Evolutionary conservation across 2,329 filamentous ascomycete genomes (phyloP), one percentile per base, ranked within the genome.

Genomic region (Zasmidium cellare): DNA sequence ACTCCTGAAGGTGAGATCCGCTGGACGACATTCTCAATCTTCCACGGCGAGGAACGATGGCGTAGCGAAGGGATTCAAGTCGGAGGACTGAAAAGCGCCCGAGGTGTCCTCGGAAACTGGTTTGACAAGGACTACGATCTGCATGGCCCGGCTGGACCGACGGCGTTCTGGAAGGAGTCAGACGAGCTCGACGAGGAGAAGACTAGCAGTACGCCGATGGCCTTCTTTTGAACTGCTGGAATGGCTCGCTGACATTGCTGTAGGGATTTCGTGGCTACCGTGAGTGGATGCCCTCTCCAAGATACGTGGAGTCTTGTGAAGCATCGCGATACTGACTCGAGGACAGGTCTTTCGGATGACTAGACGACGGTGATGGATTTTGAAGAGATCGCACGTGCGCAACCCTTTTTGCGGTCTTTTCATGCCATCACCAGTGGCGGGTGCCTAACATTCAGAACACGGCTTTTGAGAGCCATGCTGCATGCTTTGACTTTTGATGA

Each of bases 41-140:
- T 84, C 63, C 75, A 79, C 59, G 80, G 87, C 49, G 80, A 89
- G 63, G 85, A 89, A 67, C 78, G 88, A 20, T 92, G 89, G 90
- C 82, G 84, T n/a, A 89, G 86, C 67, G 90, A 93, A 74, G 84
- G 87, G 9, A 79, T 92, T 5, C 90, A 93, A 72, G 73, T 92
- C 3, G 89, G 89, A 11, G 90, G 89, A 0, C 66, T 85, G 1
- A 75, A 77, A 50, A 87, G 86, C 5, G 84, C 82, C 6, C 80
- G 88, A 7, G 89, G 89, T 1, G 84, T 91, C 0, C 69, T 91
- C 1, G 89, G 90, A 0, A 87, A 85, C 52, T 93, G 90, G 90
- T 92, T 91, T 67, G 88, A 91, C 66, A 87, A 86, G 84, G 84
- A 91, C 70, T 87, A 84, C 65, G 86, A 89, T 60, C 71, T 77